These are phyloP conservation scores for Sporothrix sp. DNA, from an alignment of 2,329 filamentous ascomycete genomes.

Conservation along the genomic window DNA sequence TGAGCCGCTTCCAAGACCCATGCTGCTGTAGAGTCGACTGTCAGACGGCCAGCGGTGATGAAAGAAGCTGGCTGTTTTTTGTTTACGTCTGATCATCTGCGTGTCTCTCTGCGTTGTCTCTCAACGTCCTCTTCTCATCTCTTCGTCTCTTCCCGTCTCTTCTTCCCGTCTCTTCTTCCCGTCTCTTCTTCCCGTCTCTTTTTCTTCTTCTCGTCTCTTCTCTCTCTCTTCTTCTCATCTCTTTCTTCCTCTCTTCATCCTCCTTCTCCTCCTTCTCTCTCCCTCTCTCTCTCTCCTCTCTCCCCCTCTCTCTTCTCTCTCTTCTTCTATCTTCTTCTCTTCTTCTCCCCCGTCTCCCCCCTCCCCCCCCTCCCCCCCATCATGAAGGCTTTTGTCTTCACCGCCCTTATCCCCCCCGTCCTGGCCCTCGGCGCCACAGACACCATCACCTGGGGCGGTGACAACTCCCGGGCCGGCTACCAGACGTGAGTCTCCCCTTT, in stretches of 20 bases:
- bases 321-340: not conserved
- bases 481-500: slow-evolving; percentile 37
- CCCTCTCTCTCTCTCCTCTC: not conserved
- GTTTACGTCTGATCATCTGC: too few species aligned
- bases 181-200: not conserved
- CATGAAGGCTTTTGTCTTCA: slow-evolving; percentile 2
- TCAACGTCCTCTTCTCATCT: too few species aligned
- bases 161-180: not conserved
- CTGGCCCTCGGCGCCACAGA: slow-evolving; percentile 36
- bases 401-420: slow-evolving; percentile 26
- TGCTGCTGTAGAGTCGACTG: too few species aligned
- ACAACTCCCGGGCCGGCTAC: slow-evolving; percentile 44
- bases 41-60: too few species aligned
- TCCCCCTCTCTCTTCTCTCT: too few species aligned
- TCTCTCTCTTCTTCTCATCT: not conserved
- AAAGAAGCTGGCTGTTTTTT: too few species aligned
- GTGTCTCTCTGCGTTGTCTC: too few species aligned
- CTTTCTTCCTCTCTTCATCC: not conserved
- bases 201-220: not conserved
- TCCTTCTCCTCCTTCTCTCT: not conserved
- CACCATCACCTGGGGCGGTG: slow-evolving; percentile 51
- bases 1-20: too few species aligned
- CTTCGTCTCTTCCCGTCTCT: too few species aligned
- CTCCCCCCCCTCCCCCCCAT: not conserved
- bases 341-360: not conserved